Evolutionary conservation across 2,329 filamentous ascomycete genomes (phyloP), one percentile per base, ranked within the genome.

Genomic region (Fusarium humuli): DNA sequence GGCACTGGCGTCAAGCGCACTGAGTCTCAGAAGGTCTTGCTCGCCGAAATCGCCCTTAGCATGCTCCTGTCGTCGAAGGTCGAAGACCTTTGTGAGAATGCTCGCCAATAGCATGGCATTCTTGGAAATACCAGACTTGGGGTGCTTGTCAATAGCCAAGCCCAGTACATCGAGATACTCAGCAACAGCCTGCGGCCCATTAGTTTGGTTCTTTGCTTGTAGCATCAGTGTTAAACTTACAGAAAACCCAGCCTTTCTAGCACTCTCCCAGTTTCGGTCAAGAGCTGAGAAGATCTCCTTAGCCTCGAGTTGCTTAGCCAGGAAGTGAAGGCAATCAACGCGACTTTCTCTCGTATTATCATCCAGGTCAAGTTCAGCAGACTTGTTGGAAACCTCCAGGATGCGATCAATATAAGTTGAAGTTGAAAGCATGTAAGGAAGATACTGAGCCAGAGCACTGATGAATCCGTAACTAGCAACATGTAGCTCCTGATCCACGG

Each of bases 391-490:
- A 13, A 93, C 85, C 16, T 85, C 82, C 27, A 98, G 81, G 48
- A 97, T 86, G 50, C 87, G 88, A 67, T 92, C 89, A 13, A 98
- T 81, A 72, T 95, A 91, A 7, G 87, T 85, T 13, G 94, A 93
- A 65, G 87, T 85, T 13, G 94, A 93, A 65, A 98, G 85, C 90
- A 98, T 97, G 81, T 93, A 98, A 2, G 95, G 94, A 27, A 98
- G 83, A 73, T 96, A 89, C 72, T 96, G 91, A 14, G 95, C 88
- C 46, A 98, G 84, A 10, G 94, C 88, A 49, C 90, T 91, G 66
- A 98, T 84, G 61, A 98, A 90, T 0, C 92, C 87, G 79, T 92
- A 97, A 11, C 90, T 88, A 5, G 95, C 94, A 73, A 95, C 93
- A 78, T 97, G 93, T 30, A 98, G 83, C 71, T 90, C 88, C 20